Evolutionary conservation across 2,329 filamentous ascomycete species (phyloP), one percentile per base, ranked within the genome.

Genomic region (Immersiporthe knoxdaviesiana): DNA sequence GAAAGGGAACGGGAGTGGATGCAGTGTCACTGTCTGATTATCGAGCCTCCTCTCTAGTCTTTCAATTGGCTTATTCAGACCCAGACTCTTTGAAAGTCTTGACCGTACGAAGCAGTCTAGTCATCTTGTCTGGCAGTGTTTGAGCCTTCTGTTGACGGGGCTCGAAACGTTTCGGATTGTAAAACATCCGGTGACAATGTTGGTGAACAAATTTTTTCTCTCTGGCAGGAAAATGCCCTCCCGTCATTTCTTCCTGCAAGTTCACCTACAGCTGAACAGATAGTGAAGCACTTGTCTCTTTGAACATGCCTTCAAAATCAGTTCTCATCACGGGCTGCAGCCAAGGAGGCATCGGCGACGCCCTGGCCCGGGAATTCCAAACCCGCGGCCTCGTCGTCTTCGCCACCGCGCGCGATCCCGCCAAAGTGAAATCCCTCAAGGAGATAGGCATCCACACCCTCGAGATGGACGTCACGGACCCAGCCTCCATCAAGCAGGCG

Each of bases 311-410:
- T 7, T 14, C 60, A 27, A 68, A 59, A 32, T 47, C 75, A 30
- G 72, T 78, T n/a, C 74, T 81, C 16, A 78, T 81, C 47, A 82
- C 80, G 12, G 79, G 81, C 35, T 80, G 77, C 66, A 79, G 77
- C 69, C 73, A 78, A 39, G 81, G 80, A 7, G 80, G 81, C 35
- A 78, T 82, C 27, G 81, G 81, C 21, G 76, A 80, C 59, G 78
- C 79, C 39, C 76, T 84, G 2, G 80, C 80, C 1, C 71, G 74
- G 24, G 79, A 79, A 54, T 81, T 82, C 68, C 78, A 80, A 69
- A 66, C 72, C 1, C 73, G 74, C 37, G 81, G 81, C 1, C 74
- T 79, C 30, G 75, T 76, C 12, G 82, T 84, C 37, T 79, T 81
- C 67, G 82, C 81, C 0, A 81, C 82, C 1, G 78, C 79, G 5